These are phyloP conservation scores for Ganoderma resinaceum DNA, from an alignment of 1,284 basidiomycete species.

Conservation along the genomic window DNA sequence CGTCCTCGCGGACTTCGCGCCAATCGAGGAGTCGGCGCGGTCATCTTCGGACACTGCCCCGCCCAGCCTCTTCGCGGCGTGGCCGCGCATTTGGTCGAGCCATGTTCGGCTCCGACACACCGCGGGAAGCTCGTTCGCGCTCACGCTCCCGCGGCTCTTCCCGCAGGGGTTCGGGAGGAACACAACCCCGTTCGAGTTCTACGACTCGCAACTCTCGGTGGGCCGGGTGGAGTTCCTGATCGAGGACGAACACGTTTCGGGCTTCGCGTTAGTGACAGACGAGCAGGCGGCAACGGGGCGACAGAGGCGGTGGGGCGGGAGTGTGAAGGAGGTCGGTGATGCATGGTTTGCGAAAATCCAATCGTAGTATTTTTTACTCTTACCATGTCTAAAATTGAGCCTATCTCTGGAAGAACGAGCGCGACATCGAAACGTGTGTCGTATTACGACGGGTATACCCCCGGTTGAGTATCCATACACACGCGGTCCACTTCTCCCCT, in stretches of 20 bases:
- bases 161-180: constrained; percentile 38
- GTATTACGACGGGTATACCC: background rate
- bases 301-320: constrained; percentile 4
- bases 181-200: constrained; percentile 37
- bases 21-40: background rate
- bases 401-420: background rate
- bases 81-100: constrained; percentile 35
- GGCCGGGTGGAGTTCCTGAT: constrained; percentile 30
- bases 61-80: constrained; percentile 29
- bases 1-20: constrained; percentile 36
- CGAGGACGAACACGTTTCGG: constrained; percentile 13
- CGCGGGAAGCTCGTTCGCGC: constrained; percentile 26
- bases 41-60: background rate
- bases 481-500: background rate
- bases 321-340: constrained; percentile 13
- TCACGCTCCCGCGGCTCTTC: constrained; percentile 33
- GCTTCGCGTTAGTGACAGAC: constrained; percentile 18
- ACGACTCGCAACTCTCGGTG: constrained; percentile 21
- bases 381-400: background rate
- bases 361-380: background rate
- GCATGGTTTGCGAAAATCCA: constrained; percentile 15
- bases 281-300: constrained; percentile 14
- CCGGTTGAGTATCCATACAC: constrained; percentile 1
- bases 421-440: constrained; percentile 4
- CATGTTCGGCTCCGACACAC: constrained; percentile 35